phyloP scores from a whole-genome alignment of 371 early-diverging fungal species.

The Quaeritorhiza haematococci region DNA sequence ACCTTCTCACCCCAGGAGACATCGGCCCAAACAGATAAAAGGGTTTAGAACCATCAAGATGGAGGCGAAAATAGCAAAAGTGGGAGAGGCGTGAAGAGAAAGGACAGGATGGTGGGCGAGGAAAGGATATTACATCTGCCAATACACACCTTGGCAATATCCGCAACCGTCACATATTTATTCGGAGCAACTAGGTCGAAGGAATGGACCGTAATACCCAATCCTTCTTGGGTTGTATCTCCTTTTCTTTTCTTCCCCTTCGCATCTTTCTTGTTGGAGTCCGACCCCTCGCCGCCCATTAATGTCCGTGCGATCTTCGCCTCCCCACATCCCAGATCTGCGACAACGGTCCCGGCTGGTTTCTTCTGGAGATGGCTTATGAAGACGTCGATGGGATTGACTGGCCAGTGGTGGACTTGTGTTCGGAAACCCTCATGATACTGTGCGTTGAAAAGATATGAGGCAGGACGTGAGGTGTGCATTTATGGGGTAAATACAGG shows the following conservation, averaged over 20 bases:
- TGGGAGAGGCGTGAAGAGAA: too few species aligned
- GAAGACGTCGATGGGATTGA: constrained; percentile 90
- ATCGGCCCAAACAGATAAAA: not conserved
- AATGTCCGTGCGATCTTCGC: constrained; percentile 81
- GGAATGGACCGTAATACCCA: constrained; percentile 70
- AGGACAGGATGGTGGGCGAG: too few species aligned
- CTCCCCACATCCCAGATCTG: constrained; percentile 98
- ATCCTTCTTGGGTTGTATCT: constrained; percentile 29
- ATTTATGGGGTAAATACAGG: not conserved
- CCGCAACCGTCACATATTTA: constrained; percentile 82
- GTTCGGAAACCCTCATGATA: constrained; percentile 96
- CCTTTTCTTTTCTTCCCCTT: not conserved
- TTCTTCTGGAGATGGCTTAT: constrained; percentile 57
- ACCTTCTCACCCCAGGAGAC: constrained; percentile 22
- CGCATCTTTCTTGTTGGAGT: not conserved
- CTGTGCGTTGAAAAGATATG: constrained; percentile 18
- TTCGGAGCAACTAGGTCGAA: constrained; percentile 91
- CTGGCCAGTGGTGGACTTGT: constrained; percentile 95
- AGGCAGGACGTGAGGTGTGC: not conserved
- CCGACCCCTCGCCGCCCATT: constrained; percentile 10
- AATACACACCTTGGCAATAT: constrained; percentile 89
- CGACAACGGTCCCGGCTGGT: constrained; percentile 51
- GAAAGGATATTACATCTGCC: too few species aligned
- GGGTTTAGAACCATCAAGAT: too few species aligned
- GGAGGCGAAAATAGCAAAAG: too few species aligned